Evolutionary conservation across 345 rosid species (phyloP).

Genomic region (Carallia brachiata): DNA sequence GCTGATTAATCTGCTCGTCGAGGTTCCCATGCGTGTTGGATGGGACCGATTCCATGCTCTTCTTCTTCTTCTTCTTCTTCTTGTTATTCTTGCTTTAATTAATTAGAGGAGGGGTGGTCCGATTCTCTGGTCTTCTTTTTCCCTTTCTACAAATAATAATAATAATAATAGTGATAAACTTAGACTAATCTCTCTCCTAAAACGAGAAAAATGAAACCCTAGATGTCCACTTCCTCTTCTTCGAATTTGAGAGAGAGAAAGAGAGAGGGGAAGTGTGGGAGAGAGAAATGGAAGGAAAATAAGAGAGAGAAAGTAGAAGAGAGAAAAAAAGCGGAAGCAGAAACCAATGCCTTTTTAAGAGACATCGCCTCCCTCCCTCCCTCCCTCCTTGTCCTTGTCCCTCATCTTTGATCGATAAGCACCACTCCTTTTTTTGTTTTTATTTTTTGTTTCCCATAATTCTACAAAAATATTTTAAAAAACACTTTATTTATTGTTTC

Average conservation of each 20-base stretch:
- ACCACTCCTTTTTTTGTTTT: too few species aligned
- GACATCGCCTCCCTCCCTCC: background rate
- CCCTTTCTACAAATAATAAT: background rate
- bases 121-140: background rate
- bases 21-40: conserved; percentile 48
- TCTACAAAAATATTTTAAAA: too few species aligned
- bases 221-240: conserved; percentile 6
- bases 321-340: conserved; percentile 5
- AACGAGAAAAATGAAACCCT: conserved; percentile 19
- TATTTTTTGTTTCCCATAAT: too few species aligned
- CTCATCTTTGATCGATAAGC: too few species aligned
- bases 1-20: conserved; percentile 57
- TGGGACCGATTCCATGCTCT: conserved; percentile 43
- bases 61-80: conserved; percentile 23
- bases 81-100: background rate
- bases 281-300: background rate
- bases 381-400: background rate
- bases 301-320: conserved; percentile 4
- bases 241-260: background rate
- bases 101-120: background rate
- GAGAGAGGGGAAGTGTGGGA: background rate
- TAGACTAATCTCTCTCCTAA: background rate
- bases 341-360: conserved; percentile 11
- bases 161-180: background rate
- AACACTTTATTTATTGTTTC: too few species aligned